Percentiles rank a stretch among this genome's conserved stretches.
Evolutionary conservation across 2,329 filamentous ascomycete genomes (phyloP).

Genomic region (Trichoderma oligosporum): DNA sequence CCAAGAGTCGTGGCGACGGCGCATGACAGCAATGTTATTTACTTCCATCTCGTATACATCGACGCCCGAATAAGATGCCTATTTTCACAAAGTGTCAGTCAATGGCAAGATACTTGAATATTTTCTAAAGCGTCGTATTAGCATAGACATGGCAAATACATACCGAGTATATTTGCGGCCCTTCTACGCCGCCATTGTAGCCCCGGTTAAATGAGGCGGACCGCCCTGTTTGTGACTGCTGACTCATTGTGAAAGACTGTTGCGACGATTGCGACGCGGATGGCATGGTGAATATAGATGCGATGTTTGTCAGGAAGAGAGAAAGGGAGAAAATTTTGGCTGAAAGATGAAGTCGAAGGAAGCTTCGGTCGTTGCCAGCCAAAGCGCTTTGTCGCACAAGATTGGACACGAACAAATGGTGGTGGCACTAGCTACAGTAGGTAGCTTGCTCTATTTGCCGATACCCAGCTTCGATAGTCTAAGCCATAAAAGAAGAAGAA

Average conservation of each 20-base stretch:
- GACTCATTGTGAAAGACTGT: constrained; percentile 56
- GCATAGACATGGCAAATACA: constrained; percentile 25
- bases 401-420: constrained; percentile 11
- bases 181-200: constrained; percentile 37
- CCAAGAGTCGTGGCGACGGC: constrained; percentile 90
- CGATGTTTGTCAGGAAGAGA: neutral
- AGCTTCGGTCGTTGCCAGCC: neutral
- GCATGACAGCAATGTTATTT: constrained; percentile 90
- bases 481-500: neutral
- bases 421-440: constrained; percentile 9
- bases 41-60: constrained; percentile 99
- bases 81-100: constrained; percentile 23
- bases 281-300: constrained; percentile 30
- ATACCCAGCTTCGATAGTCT: neutral
- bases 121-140: neutral
- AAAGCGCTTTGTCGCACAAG: constrained; percentile 9
- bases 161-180: constrained; percentile 61
- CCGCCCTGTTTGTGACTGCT: constrained; percentile 45
- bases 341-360: neutral
- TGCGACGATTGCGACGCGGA: constrained; percentile 52
- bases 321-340: neutral
- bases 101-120: no score
- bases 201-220: constrained; percentile 37
- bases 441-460: neutral
- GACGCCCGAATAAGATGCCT: constrained; percentile 90